Conservation (phyloP, 352 stramenopile species). For the Peronospora farinosa region DNA sequence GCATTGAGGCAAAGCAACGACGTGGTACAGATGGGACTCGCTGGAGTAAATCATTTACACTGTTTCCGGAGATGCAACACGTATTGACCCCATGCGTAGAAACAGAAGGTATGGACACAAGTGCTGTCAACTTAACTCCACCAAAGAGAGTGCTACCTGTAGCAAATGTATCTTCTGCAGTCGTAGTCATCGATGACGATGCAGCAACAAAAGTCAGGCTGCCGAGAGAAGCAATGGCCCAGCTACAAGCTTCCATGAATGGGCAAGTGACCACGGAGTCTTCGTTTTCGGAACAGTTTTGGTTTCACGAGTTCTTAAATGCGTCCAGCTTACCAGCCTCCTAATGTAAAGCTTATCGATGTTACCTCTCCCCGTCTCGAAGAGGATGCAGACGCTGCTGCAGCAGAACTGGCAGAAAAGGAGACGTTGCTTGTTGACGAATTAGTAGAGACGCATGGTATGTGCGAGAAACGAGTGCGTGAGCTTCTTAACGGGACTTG, state of each 20-base stretch:
- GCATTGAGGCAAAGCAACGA: conserved; percentile 15
- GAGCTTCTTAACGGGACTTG: conserved; percentile 43
- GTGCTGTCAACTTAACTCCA: conserved; percentile 3
- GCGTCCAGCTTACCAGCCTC: conserved; percentile 10
- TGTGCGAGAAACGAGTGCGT: conserved; percentile 53
- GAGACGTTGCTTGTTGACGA: conserved; percentile 45
- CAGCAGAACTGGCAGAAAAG: conserved; percentile 12
- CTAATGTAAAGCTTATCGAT: conserved; percentile 16
- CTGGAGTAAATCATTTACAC: conserved; percentile 35
- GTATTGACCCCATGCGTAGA: conserved; percentile 15
- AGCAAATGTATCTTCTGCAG: not conserved
- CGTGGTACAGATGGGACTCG: conserved; percentile 11
- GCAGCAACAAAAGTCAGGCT: conserved; percentile 10
- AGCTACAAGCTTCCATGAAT: conserved; percentile 27
- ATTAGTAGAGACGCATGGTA: conserved; percentile 40
- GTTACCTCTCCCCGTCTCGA: conserved; percentile 14
- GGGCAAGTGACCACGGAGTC: conserved; percentile 39
- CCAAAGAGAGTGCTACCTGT: conserved; percentile 6
- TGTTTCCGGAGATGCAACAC: conserved; percentile 50
- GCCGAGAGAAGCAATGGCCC: conserved; percentile 10
- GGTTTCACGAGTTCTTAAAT: conserved; percentile 42
- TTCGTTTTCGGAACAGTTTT: conserved; percentile 52
- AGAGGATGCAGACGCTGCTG: conserved; percentile 5
- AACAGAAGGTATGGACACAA: conserved; percentile 11
- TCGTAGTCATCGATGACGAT: conserved; percentile 39